Evolutionary conservation across 2,329 filamentous ascomycete genomes (phyloP).

Genomic region (Pestalotiopsis fici): DNA sequence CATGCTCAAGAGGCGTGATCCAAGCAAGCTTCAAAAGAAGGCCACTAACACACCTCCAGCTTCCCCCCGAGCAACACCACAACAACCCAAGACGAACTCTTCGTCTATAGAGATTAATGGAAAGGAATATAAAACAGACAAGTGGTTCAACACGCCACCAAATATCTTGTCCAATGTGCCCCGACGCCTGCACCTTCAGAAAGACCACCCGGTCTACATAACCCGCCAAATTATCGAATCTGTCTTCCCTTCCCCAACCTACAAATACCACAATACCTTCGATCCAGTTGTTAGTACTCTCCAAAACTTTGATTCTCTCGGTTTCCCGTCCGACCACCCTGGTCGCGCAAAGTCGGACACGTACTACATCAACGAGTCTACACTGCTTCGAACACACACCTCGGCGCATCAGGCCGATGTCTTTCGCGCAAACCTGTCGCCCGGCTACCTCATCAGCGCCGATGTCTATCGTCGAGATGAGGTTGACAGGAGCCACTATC

Average conservation of each 20-base stretch:
- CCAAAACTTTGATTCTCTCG: conserved; percentile 97
- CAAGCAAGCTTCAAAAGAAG: neutral
- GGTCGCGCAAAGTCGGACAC: conserved; percentile 88
- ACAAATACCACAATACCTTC: conserved; percentile 75
- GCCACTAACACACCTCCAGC: conserved; percentile 17
- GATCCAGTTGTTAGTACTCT: conserved; percentile 80
- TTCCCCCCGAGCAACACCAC: conserved; percentile 14
- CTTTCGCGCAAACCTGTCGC: conserved; percentile 70
- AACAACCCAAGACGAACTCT: conserved; percentile 19
- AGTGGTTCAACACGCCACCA: conserved; percentile 82
- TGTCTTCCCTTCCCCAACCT: conserved; percentile 74
- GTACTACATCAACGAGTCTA: conserved; percentile 87
- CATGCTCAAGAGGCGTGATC: neutral
- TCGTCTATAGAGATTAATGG: conserved; percentile 63
- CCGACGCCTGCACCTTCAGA: conserved; percentile 84
- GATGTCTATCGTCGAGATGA: conserved; percentile 96
- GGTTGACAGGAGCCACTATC: conserved; percentile 93
- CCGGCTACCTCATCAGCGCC: conserved; percentile 87
- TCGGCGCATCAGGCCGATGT: conserved; percentile 88
- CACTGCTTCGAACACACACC: conserved; percentile 88
- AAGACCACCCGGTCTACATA: conserved; percentile 86
- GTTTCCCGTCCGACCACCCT: conserved; percentile 85
- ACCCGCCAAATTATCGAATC: conserved; percentile 92
- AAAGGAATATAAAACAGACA: conserved; percentile 66
- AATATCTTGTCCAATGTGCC: conserved; percentile 75